Conservation (phyloP, 2,329 filamentous ascomycete genomes). For the Boeremia lycopersici region DNA sequence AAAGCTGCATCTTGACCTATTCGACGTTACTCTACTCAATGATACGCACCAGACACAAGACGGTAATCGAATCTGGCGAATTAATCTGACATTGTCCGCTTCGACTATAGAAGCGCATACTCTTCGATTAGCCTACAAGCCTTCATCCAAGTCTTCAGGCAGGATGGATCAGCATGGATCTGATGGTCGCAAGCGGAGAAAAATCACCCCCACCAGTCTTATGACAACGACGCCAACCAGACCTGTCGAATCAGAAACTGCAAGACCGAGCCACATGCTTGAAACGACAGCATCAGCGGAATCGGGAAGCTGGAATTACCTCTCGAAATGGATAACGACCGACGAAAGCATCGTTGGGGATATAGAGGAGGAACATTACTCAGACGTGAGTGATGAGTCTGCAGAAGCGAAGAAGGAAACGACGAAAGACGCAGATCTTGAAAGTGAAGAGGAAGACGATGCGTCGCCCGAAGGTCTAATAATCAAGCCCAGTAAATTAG, state of each 20-base stretch:
- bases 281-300: background rate
- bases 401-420: constrained; percentile 3
- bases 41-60: background rate
- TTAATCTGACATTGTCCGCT: background rate
- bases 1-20: too few species aligned
- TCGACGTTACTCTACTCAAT: background rate
- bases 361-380: constrained; percentile 14
- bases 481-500: constrained; percentile 14
- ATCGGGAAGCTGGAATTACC: background rate
- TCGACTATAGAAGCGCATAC: background rate
- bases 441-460: background rate
- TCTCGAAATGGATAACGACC: constrained; percentile 1
- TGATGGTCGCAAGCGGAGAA: constrained; percentile 5
- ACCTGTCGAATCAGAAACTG: background rate
- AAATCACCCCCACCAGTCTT: background rate
- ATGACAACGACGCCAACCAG: background rate
- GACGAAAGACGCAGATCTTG: background rate
- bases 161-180: background rate
- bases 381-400: constrained; percentile 15
- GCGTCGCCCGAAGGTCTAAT: background rate
- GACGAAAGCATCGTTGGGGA: constrained; percentile 2
- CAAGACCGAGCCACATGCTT: background rate
- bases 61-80: background rate
- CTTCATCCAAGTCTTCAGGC: background rate
- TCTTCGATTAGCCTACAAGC: background rate